A percentile compares a stretch with the other conserved stretches of the same genome.
These are phyloP conservation scores for Kwoniella dejecticola DNA, from an alignment of 768 basidiomycete genomes.

Conservation along the genomic window DNA sequence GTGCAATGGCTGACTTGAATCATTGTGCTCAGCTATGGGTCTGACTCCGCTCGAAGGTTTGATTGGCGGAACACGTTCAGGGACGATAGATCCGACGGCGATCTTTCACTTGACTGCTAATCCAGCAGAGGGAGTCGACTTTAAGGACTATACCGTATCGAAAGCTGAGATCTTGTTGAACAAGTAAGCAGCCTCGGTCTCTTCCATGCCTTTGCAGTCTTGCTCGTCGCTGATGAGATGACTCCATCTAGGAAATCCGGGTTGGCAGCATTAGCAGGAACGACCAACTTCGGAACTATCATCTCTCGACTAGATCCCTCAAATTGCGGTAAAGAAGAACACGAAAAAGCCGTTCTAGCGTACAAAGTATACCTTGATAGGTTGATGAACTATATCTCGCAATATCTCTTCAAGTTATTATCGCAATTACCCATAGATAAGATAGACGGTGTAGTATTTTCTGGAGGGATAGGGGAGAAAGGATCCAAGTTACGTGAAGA, in stretches of 20 bases:
- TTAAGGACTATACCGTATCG: slow-evolving; percentile 53
- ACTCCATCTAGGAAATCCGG: slow-evolving; percentile 62
- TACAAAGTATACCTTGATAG: slow-evolving; percentile 80
- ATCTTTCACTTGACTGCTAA: slow-evolving; percentile 77
- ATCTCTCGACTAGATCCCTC: slow-evolving; percentile 58
- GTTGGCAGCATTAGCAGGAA: slow-evolving; percentile 75
- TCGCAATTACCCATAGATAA: slow-evolving; percentile 54
- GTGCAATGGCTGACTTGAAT: not conserved
- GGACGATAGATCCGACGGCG: slow-evolving; percentile 78
- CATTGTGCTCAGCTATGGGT: slow-evolving; percentile 64
- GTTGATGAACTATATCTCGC: slow-evolving; percentile 69
- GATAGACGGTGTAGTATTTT: slow-evolving; percentile 78
- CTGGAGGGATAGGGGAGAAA: slow-evolving; percentile 85
- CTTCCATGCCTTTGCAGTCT: too few relatives aligned
- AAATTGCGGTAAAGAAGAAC: slow-evolving; percentile 45
- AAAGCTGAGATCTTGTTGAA: slow-evolving; percentile 58
- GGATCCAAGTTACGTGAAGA: slow-evolving; percentile 65
- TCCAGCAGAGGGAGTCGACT: slow-evolving; percentile 62
- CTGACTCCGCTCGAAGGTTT: slow-evolving; percentile 85
- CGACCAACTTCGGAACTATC: slow-evolving; percentile 78
- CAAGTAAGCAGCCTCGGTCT: too few relatives aligned
- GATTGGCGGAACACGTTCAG: slow-evolving; percentile 84
- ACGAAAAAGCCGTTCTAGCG: slow-evolving; percentile 61
- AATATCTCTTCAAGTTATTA: slow-evolving; percentile 71
- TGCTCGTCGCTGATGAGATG: not conserved